Evolutionary conservation across 371 early-diverging fungal species (phyloP), one percentile per base, ranked within the genome.

Genomic region (Sporodiniella umbellata): DNA sequence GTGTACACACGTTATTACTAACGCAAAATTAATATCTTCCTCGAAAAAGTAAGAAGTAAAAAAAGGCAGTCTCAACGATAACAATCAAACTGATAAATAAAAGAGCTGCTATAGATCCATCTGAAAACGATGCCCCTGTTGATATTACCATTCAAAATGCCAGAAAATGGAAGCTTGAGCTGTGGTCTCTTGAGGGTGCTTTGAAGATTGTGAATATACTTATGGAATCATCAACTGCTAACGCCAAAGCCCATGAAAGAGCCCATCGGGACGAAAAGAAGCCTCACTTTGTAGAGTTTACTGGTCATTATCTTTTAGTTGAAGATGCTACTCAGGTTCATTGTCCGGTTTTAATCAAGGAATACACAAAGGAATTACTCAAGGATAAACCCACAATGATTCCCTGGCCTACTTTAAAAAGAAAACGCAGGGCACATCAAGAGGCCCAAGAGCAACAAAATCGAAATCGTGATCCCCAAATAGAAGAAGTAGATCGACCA

Each of bases 1-100:
- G 45, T 75, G 76, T 31, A 75, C 76, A 2, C 76, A 75, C 50
- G 44, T 75, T 11, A 60, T 72, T 1, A 75, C 76, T 1, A 57
- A 18, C 21, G 18, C 58, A 12, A 62, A 62, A 45, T 42, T 60
- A 8, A 48, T 67, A 18, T 53, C 55, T 26, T 11, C 17, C 21
- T 31, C 31, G 12, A 31, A 31, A 8, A 8, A 31, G 12, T 12
- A 51, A 52, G 33, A 53, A 58, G 18, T n/a, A n/a, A n/a, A 28
- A 28, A 28, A 71, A 64, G 31, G 35, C 43, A 21, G 28, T 19
- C 7, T 38, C 19, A 12, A 17, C 14, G 23, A 23, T 23, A 23
- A 17, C 17, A 31, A 25, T 35, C 26, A 8, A 46, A 12, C 33
- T 28, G n/a, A n/a, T n/a, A n/a, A n/a, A n/a, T n/a, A n/a, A n/a